phyloP scores from a whole-genome alignment of 306 rosid genomes.

The Glycine soja region DNA sequence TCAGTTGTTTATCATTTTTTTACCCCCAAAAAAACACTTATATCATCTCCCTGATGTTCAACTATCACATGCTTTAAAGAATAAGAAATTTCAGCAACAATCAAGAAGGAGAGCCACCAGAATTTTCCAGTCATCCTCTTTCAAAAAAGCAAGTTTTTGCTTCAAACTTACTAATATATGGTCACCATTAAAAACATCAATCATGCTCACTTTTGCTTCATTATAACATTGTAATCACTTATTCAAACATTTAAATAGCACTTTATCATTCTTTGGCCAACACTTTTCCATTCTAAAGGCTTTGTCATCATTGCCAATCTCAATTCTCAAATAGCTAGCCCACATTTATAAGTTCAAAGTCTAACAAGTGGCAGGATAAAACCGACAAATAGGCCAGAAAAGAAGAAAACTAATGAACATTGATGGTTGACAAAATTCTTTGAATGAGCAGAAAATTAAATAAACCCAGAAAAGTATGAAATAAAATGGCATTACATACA shows the following conservation, averaged over 20 bases:
- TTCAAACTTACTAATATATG: background rate
- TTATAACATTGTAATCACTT: background rate
- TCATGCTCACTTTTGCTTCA: background rate
- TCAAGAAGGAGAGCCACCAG: background rate
- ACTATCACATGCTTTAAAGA: background rate
- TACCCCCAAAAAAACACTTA: background rate
- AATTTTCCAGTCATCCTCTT: background rate
- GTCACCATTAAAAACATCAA: background rate
- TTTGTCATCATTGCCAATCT: background rate
- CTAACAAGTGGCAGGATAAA: background rate
- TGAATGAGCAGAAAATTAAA: background rate
- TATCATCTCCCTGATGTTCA: background rate
- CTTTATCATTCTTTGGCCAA: background rate
- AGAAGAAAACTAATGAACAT: background rate
- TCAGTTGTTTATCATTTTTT: background rate
- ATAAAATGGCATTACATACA: background rate
- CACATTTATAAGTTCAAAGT: background rate
- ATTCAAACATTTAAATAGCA: background rate
- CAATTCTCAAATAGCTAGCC: background rate
- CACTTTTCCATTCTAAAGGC: background rate
- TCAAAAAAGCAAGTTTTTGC: background rate
- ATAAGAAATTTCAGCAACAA: background rate
- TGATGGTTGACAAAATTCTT: conserved; percentile 21
- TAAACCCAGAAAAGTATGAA: background rate
- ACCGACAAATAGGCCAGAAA: background rate